Percentiles rank a stretch among this genome's conserved stretches.
phyloP scores from a whole-genome alignment of 2,329 filamentous ascomycete genomes.

The Aspergillus pseudoviridinutans region DNA sequence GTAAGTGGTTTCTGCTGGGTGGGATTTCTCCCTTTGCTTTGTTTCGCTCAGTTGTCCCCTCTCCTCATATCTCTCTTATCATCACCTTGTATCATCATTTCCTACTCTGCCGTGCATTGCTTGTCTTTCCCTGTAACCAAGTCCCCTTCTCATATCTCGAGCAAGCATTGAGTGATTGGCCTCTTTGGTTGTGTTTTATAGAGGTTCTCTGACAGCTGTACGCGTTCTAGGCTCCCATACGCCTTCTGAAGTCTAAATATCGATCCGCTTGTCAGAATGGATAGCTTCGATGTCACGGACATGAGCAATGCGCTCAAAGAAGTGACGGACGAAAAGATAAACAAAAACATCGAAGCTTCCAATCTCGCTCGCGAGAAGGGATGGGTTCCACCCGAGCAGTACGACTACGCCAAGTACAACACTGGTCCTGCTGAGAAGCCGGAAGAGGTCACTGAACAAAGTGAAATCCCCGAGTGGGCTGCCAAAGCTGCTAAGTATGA shows the following conservation, averaged over 20 bases:
- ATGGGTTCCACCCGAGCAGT: constrained; percentile 36
- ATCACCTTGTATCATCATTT: neutral
- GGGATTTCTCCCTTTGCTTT: neutral
- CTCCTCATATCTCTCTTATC: constrained; percentile 1
- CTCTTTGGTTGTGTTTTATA: neutral
- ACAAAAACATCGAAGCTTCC: constrained; percentile 25
- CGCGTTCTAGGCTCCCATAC: neutral
- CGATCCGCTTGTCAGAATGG: constrained; percentile 9
- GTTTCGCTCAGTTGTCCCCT: neutral
- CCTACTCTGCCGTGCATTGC: neutral
- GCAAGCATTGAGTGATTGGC: neutral
- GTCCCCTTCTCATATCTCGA: neutral
- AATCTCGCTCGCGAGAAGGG: constrained; percentile 35
- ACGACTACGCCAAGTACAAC: constrained; percentile 35
- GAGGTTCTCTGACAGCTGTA: neutral
- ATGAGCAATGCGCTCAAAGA: constrained; percentile 22
- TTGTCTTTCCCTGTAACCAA: neutral
- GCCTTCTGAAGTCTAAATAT: neutral
- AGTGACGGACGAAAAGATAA: constrained; percentile 11
- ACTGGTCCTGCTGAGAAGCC: constrained; percentile 10
- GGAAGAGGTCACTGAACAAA: constrained; percentile 13
- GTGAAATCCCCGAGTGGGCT: constrained; percentile 44
- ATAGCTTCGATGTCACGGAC: constrained; percentile 17
- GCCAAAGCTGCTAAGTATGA: constrained; percentile 67
- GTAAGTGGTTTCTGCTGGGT: neutral